Evolutionary conservation across 225 moss, liverwort and hornwort genomes (phyloP).

Genomic region (Anthoceros angustus): DNA sequence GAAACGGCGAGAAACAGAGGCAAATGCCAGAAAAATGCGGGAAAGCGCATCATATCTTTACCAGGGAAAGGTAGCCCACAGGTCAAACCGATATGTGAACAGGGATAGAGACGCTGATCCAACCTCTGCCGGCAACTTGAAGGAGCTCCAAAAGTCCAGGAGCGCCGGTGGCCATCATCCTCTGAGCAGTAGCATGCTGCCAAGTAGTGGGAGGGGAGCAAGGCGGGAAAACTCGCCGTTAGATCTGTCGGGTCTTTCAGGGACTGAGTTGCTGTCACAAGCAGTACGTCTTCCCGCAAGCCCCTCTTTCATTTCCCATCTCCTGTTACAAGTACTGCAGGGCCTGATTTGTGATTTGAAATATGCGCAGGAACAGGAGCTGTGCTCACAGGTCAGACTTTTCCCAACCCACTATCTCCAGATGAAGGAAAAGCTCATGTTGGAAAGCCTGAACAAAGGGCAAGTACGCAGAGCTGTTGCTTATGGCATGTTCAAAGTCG

Average conservation of each 20-base stretch:
- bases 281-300: conserved; percentile 35
- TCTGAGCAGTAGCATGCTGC: conserved; percentile 44
- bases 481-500: conserved; percentile 59
- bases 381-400: conserved; percentile 66
- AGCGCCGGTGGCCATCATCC: conserved; percentile 36
- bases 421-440: conserved; percentile 82
- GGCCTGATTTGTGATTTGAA: not conserved
- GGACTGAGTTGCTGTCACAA: conserved; percentile 62
- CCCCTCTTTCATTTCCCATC: conserved; percentile 3
- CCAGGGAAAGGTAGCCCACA: conserved; percentile 66
- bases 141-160: conserved; percentile 47
- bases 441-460: conserved; percentile 56
- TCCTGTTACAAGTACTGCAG: not conserved
- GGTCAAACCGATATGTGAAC: conserved; percentile 74
- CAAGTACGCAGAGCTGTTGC: conserved; percentile 64
- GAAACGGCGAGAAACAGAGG: conserved; percentile 58
- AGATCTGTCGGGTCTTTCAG: conserved; percentile 56
- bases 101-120: conserved; percentile 70
- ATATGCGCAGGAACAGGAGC: conserved; percentile 65
- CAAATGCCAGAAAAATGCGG: conserved; percentile 43
- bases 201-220: conserved; percentile 38
- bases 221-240: conserved; percentile 43
- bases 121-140: conserved; percentile 56
- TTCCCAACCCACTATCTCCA: conserved; percentile 64
- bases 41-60: conserved; percentile 51